phyloP scores from a whole-genome alignment of 148 eudicot species.

The Chenopodium album region DNA sequence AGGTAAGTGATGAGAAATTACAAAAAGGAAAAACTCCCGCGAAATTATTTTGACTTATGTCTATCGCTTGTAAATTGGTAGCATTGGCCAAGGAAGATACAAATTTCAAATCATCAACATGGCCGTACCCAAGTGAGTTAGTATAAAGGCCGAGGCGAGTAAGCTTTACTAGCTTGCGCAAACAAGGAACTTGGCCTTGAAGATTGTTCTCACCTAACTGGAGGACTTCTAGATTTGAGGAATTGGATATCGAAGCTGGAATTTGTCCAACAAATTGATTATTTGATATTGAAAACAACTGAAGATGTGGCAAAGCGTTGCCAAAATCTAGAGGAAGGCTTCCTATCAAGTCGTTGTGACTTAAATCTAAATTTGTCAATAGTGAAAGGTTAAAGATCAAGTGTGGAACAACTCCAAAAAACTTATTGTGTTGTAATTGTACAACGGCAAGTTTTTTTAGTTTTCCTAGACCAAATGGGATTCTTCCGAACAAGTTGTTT shows the following conservation, averaged over 20 bases:
- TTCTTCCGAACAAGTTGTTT: constrained; percentile 15
- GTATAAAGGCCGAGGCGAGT: not conserved
- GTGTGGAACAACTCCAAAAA: constrained; percentile 26
- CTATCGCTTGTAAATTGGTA: not conserved
- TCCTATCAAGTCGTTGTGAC: constrained; percentile 23
- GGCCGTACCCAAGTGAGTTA: constrained; percentile 32
- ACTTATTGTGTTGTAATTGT: not conserved
- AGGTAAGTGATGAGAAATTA: constrained; percentile 37
- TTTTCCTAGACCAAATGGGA: constrained; percentile 20
- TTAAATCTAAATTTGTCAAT: not conserved
- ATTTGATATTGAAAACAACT: not conserved
- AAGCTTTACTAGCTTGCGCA: constrained; percentile 15
- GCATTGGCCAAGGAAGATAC: constrained; percentile 34
- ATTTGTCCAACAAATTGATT: constrained; percentile 20
- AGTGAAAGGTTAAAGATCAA: constrained; percentile 30
- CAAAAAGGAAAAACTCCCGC: constrained; percentile 36
- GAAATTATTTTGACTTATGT: constrained; percentile 21
- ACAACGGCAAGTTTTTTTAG: not conserved
- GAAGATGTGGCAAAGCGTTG: constrained; percentile 21
- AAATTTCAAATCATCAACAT: constrained; percentile 27
- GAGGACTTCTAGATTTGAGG: constrained; percentile 2
- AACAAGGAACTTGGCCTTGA: constrained; percentile 22
- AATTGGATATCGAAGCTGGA: constrained; percentile 24
- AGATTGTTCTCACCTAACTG: constrained; percentile 7
- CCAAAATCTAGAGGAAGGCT: constrained; percentile 24